A percentile compares a stretch with the other conserved stretches of the same genome.
These are phyloP conservation scores for Verticillium alfalfae DNA, from an alignment of 2,329 filamentous ascomycete species.

Conservation along the genomic window DNA sequence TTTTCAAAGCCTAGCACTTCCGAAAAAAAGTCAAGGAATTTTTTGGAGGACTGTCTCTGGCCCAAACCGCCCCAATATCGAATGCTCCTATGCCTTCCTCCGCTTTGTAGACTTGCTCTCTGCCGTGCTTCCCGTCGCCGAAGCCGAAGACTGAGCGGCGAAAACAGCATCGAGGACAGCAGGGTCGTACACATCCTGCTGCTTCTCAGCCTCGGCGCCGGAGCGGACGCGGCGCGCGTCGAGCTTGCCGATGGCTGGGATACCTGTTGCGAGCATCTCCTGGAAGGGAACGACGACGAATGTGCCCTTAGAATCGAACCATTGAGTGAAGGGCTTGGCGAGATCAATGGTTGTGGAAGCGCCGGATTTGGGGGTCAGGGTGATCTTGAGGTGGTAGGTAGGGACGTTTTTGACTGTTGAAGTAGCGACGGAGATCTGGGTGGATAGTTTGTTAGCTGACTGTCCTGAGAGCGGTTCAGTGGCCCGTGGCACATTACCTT, in stretches of 20 bases:
- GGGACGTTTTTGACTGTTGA: slow-evolving; percentile 74
- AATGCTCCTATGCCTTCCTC: slow-evolving; percentile 32
- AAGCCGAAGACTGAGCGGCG: slow-evolving; percentile 22
- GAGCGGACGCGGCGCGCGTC: slow-evolving; percentile 55
- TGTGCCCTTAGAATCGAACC: slow-evolving; percentile 69
- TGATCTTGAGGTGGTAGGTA: slow-evolving; percentile 70
- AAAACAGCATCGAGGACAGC: slow-evolving; percentile 45
- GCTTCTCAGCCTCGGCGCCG: slow-evolving; percentile 13
- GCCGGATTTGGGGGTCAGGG: slow-evolving; percentile 36
- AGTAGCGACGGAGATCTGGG: slow-evolving; percentile 67
- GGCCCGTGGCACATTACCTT: slow-evolving; percentile 37
- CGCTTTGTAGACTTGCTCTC: slow-evolving; percentile 36
- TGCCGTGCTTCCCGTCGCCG: slow-evolving; percentile 23
- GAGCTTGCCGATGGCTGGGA: slow-evolving; percentile 59
- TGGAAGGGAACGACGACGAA: slow-evolving; percentile 76
- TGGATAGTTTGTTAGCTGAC: slow-evolving; percentile 8
- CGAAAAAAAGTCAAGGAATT: neutral
- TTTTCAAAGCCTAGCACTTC: neutral
- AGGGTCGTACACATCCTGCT: slow-evolving; percentile 32
- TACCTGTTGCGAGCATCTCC: slow-evolving; percentile 64
- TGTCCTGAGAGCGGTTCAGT: neutral
- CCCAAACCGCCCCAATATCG: neutral
- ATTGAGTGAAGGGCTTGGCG: slow-evolving; percentile 61
- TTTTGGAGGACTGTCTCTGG: neutral
- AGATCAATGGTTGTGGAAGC: slow-evolving; percentile 45